Evolutionary conservation across 495 filamentous ascomycete genomes (phyloP), one percentile per base, ranked within the genome.

Genomic region (Lophiostoma macrostomum): DNA sequence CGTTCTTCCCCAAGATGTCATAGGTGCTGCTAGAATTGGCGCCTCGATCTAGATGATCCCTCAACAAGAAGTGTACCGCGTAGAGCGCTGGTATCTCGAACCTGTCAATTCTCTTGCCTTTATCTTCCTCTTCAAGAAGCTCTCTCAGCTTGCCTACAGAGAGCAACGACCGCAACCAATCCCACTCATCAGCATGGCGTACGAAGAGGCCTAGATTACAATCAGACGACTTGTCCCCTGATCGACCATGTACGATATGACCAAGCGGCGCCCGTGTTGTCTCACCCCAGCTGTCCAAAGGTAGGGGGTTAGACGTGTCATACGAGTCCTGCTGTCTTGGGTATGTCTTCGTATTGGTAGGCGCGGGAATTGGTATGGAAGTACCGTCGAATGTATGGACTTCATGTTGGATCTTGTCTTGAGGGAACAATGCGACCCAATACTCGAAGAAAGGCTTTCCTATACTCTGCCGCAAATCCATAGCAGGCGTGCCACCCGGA

Each of bases 221-320:
- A 39, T 53, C 50, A 3, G 18, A 25, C 2, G 47, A 38, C 31
- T 80, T 80, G 59, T 80, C 78, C 6, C 77, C 78, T 0, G 76
- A 79, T 8, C 77, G 71, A 4, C 70, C 74, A 34, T 75, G 74
- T 0, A 71, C 66, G 37, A 79, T 67, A 59, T 69, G 73, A 24
- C 76, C 75, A 11, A 80, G 60, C 0, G 75, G 74, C 3, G 61
- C 71, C 13, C 50, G 71, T 30, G 44, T 63, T 0, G 73, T 74
- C 7, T 72, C 67, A 6, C 73, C 76, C 56, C 73, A 77, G 11
- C 41, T 55, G 2, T 50, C 23, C 8, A 43, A 36, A 2, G 36
- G 54, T 43, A 22, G 56, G 25, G 62, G 62, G 18, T 55, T 66
- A 27, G 23, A 5, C 8, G 50, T 62, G 52, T 67, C 40, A 65